Conservation (phyloP, 352 stramenopile species). For the Phytopythium cucurbitacearum region DNA sequence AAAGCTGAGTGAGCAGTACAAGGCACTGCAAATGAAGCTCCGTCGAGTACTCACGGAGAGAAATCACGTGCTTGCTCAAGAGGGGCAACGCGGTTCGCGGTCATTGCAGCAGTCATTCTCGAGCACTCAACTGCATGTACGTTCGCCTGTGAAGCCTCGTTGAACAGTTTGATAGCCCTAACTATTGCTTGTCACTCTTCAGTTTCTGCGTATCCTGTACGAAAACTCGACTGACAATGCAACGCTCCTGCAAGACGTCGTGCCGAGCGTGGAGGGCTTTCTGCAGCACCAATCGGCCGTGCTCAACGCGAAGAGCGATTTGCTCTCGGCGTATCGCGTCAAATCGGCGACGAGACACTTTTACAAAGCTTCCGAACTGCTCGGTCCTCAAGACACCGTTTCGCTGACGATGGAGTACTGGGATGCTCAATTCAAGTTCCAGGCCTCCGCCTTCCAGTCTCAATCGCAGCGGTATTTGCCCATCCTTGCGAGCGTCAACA, state of each 20-base stretch:
- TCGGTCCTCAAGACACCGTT: not conserved
- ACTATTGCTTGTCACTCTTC: not conserved
- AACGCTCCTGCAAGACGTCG: not conserved
- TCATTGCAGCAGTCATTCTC: slow-evolving; percentile 2
- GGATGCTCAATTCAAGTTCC: slow-evolving; percentile 2
- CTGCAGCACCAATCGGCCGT: slow-evolving; percentile 1
- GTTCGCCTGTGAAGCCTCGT: not conserved
- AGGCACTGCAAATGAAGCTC: too few relatives aligned
- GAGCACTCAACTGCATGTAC: slow-evolving; percentile 5
- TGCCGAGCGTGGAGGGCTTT: slow-evolving; percentile 4
- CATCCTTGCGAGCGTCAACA: not conserved
- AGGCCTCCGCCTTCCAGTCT: not conserved
- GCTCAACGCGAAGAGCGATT: slow-evolving; percentile 4
- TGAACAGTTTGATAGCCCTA: not conserved
- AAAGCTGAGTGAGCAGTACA: not conserved
- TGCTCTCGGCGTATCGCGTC: slow-evolving; percentile 2
- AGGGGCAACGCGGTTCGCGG: not conserved
- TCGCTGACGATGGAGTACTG: slow-evolving; percentile 1
- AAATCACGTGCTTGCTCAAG: not conserved
- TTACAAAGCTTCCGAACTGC: not conserved
- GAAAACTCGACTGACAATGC: slow-evolving; percentile 1
- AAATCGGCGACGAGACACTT: too few relatives aligned
- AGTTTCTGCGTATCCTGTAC: slow-evolving; percentile 6
- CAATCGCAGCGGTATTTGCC: slow-evolving; percentile 1
- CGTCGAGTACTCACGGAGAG: not conserved